Conservation (phyloP, 495 filamentous ascomycete species). For the Penicillium nucicola region DNA sequence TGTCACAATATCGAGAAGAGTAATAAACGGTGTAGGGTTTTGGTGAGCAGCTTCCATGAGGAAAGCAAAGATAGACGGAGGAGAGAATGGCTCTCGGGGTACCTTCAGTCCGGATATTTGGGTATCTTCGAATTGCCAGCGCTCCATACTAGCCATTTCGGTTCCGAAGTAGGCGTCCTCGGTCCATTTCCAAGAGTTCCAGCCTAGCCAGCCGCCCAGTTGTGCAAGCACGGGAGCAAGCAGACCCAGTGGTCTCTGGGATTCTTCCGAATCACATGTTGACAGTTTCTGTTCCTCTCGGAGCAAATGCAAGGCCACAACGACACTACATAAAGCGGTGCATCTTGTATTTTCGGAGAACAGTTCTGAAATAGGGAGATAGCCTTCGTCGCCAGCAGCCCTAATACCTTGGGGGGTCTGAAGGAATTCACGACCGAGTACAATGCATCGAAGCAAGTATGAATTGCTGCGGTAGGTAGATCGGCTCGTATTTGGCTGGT, state of each 20-base stretch:
- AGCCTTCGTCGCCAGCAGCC: constrained; percentile 52
- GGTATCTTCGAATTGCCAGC: constrained; percentile 60
- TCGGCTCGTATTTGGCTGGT: constrained; percentile 20
- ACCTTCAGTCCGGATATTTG: constrained; percentile 44
- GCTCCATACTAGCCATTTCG: constrained; percentile 59
- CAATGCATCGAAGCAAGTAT: constrained; percentile 41
- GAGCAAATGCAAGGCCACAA: constrained; percentile 79
- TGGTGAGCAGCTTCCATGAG: constrained; percentile 47
- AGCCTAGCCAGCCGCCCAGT: constrained; percentile 79
- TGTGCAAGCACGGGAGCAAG: constrained; percentile 74
- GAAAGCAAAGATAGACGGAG: constrained; percentile 68
- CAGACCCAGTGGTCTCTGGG: constrained; percentile 47
- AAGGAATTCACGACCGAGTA: constrained; percentile 54
- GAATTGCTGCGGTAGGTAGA: constrained; percentile 46
- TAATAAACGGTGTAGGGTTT: constrained; percentile 49
- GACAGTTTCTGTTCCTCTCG: constrained; percentile 87
- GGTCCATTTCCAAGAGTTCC: constrained; percentile 63
- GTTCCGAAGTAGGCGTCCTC: constrained; percentile 62
- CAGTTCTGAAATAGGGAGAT: constrained; percentile 58
- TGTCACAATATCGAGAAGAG: constrained; percentile 55
- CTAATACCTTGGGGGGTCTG: constrained; percentile 49
- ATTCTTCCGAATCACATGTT: constrained; percentile 54
- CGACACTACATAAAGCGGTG: constrained; percentile 60
- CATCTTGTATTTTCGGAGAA: constrained; percentile 52
- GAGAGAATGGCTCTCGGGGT: constrained; percentile 58